A percentile compares a stretch with the other conserved stretches of the same genome.
phyloP scores from a whole-genome alignment of 208 protist species.

The Acanthamoeba triangularis region DNA sequence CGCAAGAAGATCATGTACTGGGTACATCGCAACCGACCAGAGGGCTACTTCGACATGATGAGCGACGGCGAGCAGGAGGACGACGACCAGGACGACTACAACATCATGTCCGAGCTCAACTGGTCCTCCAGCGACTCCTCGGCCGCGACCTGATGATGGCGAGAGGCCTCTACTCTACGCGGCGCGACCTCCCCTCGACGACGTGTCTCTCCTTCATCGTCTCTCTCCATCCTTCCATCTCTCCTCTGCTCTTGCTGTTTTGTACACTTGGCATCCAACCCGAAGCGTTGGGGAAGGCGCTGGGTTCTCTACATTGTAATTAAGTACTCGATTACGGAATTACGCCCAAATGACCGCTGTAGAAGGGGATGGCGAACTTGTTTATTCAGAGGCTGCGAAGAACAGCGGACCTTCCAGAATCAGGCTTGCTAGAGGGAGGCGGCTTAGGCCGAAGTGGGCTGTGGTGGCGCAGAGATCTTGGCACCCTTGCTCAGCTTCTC shows the following conservation, averaged over 20 bases:
- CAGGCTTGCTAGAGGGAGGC: neutral
- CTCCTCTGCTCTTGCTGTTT: conserved; percentile 4
- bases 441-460: conserved; percentile 31
- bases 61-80: conserved; percentile 47
- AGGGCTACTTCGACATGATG: conserved; percentile 60
- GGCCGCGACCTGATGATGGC: neutral
- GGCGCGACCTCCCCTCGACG: neutral
- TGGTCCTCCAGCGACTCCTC: conserved; percentile 50
- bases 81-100: conserved; percentile 46
- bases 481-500: conserved; percentile 51
- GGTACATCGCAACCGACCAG: conserved; percentile 47
- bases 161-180: neutral
- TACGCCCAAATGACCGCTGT: no score
- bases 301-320: neutral
- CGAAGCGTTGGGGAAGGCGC: neutral
- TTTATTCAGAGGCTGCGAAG: neutral
- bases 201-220: neutral
- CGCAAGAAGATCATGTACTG: conserved; percentile 58
- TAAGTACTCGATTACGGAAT: neutral
- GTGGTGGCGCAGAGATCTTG: conserved; percentile 55
- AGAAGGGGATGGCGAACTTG: no score
- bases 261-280: conserved; percentile 29
- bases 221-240: neutral
- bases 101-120: conserved; percentile 46
- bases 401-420: neutral